Evolutionary conservation across 2,329 filamentous ascomycete species (phyloP), one percentile per base, ranked within the genome.

Genomic region (Hypoxylon sp.): DNA sequence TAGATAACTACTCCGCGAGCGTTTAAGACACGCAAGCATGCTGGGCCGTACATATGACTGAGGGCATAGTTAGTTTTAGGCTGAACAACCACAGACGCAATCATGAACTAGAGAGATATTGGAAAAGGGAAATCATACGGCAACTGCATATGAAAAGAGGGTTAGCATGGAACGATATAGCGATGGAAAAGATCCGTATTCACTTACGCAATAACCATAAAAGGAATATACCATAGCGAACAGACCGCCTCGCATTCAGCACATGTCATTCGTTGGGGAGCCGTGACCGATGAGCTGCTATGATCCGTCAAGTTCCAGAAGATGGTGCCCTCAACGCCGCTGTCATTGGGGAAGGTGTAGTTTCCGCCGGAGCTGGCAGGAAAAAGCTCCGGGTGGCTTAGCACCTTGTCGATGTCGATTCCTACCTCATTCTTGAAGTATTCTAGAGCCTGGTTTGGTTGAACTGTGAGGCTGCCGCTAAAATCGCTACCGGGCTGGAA

Each of bases 351-450:
- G 48, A 63, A 63, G 1, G 56, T 56, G 9, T 58, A 63, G 11
- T 41, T 23, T 3, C 53, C 53, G 32, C 11, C 38, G 34, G 48
- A 0, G 9, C 11, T 19, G 3, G 6, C 5, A 45, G 14, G 2
- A 41, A 63, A 53, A 25, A 49, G 55, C 17, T 66, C 50, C 17
- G 19, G 51, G 36, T 63, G 46, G 9, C n/a, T 21, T 13, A 5
- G 19, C 11, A 64, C 48, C 50, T 62, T 59, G 13, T 36, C 38
- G 21, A 62, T 9, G 60, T 61, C 60, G 49, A 62, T 45, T 2
- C 57, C 55, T 1, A 67, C 23, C 52, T 64, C 57, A 17, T 51
- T n/a, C 28, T 43, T 48, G 38, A 51, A 28, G 43, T 64, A 60
- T 4, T 34, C 28, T 43, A 53, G 21, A 43, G 53, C 38, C 49